Evolutionary conservation across 306 rosid genomes (phyloP).

Genomic region (Vigna reflexopilosa): DNA sequence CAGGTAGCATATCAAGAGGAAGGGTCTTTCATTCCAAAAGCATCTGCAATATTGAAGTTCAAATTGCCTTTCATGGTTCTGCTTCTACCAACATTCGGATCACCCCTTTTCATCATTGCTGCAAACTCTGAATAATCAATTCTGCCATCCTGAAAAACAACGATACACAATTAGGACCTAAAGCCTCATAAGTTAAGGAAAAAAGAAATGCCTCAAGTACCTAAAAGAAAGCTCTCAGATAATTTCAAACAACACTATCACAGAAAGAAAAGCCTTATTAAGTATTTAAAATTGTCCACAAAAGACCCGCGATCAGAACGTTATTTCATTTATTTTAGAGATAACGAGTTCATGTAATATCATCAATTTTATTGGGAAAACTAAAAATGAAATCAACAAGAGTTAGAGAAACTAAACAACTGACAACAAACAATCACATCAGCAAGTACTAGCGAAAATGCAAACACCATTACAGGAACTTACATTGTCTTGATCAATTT

Average conservation of each 20-base stretch:
- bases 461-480: constrained; percentile 37
- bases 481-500: constrained; percentile 85
- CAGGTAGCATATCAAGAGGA: constrained; percentile 50
- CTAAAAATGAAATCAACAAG: neutral
- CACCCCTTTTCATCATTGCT: constrained; percentile 88
- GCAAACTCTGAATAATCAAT: constrained; percentile 88
- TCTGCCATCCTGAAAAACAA: constrained; percentile 73
- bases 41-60: constrained; percentile 80
- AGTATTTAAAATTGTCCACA: no score
- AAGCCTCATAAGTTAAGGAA: neutral
- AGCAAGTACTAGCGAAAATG: neutral
- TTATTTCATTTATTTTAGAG: neutral
- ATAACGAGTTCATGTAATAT: neutral
- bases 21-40: constrained; percentile 67
- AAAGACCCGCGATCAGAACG: no score
- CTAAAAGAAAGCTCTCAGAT: neutral
- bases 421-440: constrained; percentile 2
- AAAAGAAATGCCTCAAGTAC: neutral
- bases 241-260: neutral
- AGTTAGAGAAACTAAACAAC: neutral
- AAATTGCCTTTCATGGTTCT: constrained; percentile 74
- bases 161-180: neutral
- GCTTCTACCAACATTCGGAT: constrained; percentile 62
- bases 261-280: no score
- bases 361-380: constrained; percentile 23